Evolutionary conservation across 345 rosid genomes (phyloP).

Genomic region (Erodium maritimum): DNA sequence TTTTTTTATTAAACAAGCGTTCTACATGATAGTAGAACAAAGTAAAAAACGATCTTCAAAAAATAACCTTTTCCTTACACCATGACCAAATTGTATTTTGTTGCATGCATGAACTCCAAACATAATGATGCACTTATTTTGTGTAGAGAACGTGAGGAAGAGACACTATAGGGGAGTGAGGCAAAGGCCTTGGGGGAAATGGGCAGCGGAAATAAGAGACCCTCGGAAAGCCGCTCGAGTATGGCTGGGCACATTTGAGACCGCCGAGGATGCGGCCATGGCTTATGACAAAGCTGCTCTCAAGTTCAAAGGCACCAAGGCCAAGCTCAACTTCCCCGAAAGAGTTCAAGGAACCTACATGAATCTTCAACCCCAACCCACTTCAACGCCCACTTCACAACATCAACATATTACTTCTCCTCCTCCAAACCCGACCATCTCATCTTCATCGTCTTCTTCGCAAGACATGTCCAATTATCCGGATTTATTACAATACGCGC

Average conservation of each 20-base stretch:
- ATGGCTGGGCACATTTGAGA: constrained; percentile 91
- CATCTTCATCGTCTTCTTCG: constrained; percentile 9
- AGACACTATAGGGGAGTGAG: constrained; percentile 90
- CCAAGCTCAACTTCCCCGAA: constrained; percentile 87
- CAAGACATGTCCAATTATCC: constrained; percentile 30
- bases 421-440: background rate
- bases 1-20: too few relatives aligned
- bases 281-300: constrained; percentile 92
- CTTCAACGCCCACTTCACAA: constrained; percentile 8
- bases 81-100: too few relatives aligned
- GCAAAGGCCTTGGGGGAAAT: constrained; percentile 98
- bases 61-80: too few relatives aligned
- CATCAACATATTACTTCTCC: background rate
- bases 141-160: constrained; percentile 42
- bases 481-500: constrained; percentile 64
- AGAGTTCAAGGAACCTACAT: constrained; percentile 36
- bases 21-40: too few relatives aligned
- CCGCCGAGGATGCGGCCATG: constrained; percentile 86
- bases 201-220: constrained; percentile 98
- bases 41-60: too few relatives aligned
- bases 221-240: constrained; percentile 78
- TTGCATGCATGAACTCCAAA: background rate
- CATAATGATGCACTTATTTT: background rate
- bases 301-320: constrained; percentile 86
- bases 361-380: constrained; percentile 17